Evolutionary conservation across 2,329 filamentous ascomycete species (phyloP).

Genomic region (Alternaria arborescens): DNA sequence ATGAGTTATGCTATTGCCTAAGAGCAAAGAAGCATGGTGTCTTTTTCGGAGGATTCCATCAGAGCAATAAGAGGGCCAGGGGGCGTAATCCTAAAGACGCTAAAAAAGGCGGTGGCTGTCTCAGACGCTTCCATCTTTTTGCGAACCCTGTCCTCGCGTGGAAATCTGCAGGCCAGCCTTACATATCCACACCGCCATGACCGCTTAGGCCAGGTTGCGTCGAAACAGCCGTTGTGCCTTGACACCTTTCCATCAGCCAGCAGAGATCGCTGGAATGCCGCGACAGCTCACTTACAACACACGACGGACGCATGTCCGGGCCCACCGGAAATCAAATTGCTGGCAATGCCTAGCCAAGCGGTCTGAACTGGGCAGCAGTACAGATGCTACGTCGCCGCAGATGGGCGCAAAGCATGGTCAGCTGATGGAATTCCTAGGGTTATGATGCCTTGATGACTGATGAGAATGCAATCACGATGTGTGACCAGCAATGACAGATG

Average conservation of each 20-base stretch:
- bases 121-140: slow-evolving; percentile 37
- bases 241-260: slow-evolving; percentile 32
- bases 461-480: slow-evolving; percentile 26
- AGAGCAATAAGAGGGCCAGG: slow-evolving; percentile 37
- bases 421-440: slow-evolving; percentile 36
- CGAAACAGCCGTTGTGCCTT: slow-evolving; percentile 48
- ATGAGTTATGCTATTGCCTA: slow-evolving; percentile 19
- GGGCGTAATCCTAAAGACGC: slow-evolving; percentile 40
- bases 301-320: slow-evolving; percentile 38
- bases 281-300: slow-evolving; percentile 42
- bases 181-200: slow-evolving; percentile 43
- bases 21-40: slow-evolving; percentile 23
- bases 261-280: slow-evolving; percentile 23
- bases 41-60: slow-evolving; percentile 40
- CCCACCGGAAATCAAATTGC: slow-evolving; percentile 20
- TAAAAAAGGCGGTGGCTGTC: slow-evolving; percentile 48
- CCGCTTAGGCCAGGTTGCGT: slow-evolving; percentile 29
- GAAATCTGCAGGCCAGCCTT: slow-evolving; percentile 50
- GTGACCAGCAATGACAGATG: slow-evolving; percentile 26
- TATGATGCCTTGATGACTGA: slow-evolving; percentile 24
- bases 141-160: slow-evolving; percentile 49
- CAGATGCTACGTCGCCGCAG: slow-evolving; percentile 27
- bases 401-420: slow-evolving; percentile 36
- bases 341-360: slow-evolving; percentile 14
- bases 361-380: slow-evolving; percentile 27